phyloP scores from a whole-genome alignment of 129 eudicot genomes.

The Glebionis coronaria region DNA sequence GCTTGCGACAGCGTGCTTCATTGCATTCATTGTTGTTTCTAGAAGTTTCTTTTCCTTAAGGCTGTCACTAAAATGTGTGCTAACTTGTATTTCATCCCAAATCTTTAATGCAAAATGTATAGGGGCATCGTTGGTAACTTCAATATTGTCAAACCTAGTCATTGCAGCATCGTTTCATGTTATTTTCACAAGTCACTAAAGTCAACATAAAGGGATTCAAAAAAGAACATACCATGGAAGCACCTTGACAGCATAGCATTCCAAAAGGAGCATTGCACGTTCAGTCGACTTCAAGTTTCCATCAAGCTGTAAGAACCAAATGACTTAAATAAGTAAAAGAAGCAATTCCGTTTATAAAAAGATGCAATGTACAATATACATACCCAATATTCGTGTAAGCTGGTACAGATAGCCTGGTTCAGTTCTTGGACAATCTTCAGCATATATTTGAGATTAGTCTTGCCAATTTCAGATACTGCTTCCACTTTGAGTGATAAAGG shows the following conservation, averaged over 20 bases:
- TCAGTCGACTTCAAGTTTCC: conserved; percentile 46
- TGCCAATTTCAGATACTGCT: conserved; percentile 60
- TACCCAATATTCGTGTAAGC: conserved; percentile 64
- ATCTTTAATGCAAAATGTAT: conserved; percentile 50
- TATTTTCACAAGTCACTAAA: conserved; percentile 1
- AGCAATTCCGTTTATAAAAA: not conserved
- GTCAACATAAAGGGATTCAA: not conserved
- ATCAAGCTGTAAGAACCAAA: conserved; percentile 44
- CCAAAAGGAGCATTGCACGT: conserved; percentile 53
- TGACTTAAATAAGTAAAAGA: conserved; percentile 1
- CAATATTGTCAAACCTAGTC: conserved; percentile 50
- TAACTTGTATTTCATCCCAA: conserved; percentile 55
- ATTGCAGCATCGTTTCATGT: conserved; percentile 20
- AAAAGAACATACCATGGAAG: conserved; percentile 81
- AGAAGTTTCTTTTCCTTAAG: conserved; percentile 62
- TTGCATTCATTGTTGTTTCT: conserved; percentile 55
- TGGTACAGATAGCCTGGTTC: conserved; percentile 43
- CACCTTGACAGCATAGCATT: conserved; percentile 57
- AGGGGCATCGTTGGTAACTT: conserved; percentile 52
- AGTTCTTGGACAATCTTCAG: conserved; percentile 49
- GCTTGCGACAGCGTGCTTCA: conserved; percentile 68
- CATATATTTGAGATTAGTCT: conserved; percentile 45
- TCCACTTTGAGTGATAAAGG: conserved; percentile 62
- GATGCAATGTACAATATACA: not conserved
- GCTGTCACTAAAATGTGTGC: conserved; percentile 18